Evolutionary conservation across 73 alveolate genomes (phyloP).

Genomic region (Tetrahymena borealis): DNA sequence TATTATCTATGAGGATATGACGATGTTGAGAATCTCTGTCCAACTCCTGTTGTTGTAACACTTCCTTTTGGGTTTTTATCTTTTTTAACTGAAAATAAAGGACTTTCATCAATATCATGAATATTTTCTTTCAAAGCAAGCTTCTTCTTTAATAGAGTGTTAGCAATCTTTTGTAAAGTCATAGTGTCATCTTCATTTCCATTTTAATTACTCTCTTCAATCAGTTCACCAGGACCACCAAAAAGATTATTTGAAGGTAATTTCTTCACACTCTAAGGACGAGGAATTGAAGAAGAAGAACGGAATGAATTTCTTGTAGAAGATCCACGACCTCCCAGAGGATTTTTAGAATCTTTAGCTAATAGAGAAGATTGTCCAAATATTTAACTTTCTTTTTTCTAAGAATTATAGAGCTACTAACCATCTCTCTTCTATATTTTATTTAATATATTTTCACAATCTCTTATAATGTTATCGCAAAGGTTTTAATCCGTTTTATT

Average conservation of each 20-base stretch:
- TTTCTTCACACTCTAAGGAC: background rate
- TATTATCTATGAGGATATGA: background rate
- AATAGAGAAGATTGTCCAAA: background rate
- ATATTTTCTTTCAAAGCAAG: background rate
- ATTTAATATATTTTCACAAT: background rate
- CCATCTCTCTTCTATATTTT: background rate
- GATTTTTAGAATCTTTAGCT: background rate
- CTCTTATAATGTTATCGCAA: background rate
- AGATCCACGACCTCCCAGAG: background rate
- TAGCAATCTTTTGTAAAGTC: background rate
- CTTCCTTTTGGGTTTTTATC: background rate
- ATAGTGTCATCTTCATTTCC: background rate
- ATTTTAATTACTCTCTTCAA: background rate
- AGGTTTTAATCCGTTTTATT: background rate
- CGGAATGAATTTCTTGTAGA: background rate
- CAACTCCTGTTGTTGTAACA: background rate
- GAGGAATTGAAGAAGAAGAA: background rate
- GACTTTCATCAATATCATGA: background rate
- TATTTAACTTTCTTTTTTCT: background rate
- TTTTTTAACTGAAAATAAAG: background rate
- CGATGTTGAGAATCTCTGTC: too few species aligned
- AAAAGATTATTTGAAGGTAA: background rate
- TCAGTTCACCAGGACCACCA: background rate
- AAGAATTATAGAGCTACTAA: background rate
- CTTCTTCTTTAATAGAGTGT: background rate